These are phyloP conservation scores for Cadophora sp. DNA, from an alignment of 2,329 filamentous ascomycete genomes.

Conservation along the genomic window DNA sequence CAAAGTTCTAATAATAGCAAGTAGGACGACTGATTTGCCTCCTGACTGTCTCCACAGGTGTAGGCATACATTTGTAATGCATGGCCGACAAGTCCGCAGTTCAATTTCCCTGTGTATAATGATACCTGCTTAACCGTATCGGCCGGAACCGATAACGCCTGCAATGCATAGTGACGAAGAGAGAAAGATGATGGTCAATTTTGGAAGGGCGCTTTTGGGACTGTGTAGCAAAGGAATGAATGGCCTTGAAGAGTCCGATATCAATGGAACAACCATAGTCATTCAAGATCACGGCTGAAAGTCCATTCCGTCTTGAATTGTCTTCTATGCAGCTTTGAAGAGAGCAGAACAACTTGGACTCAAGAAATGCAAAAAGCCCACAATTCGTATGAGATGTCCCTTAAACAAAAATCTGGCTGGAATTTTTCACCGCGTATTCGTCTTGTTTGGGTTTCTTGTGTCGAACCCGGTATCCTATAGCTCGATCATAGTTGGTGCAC, in stretches of 20 bases:
- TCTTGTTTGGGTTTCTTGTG: constrained; percentile 26
- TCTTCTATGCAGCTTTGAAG: constrained; percentile 42
- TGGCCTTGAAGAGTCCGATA: constrained; percentile 24
- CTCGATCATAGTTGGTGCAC: constrained; percentile 30
- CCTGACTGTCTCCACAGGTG: not conserved
- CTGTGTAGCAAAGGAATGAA: constrained; percentile 22
- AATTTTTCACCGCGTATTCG: constrained; percentile 35
- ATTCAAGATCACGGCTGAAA: constrained; percentile 41
- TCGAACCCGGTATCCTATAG: constrained; percentile 40
- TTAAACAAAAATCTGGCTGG: constrained; percentile 30
- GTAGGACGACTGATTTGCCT: not conserved
- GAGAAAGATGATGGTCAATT: constrained; percentile 15
- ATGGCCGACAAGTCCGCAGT: not conserved
- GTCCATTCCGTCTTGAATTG: constrained; percentile 42
- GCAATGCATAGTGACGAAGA: constrained; percentile 13
- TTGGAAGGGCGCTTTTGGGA: constrained; percentile 21
- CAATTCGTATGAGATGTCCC: constrained; percentile 30
- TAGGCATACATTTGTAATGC: constrained; percentile 4
- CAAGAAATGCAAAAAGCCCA: constrained; percentile 35
- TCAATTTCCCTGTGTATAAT: not conserved
- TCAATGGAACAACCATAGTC: constrained; percentile 36
- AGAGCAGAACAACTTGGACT: constrained; percentile 35
- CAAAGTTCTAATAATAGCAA: not conserved
- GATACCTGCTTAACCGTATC: not conserved
- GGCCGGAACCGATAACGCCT: not conserved